Evolutionary conservation across 768 basidiomycete species (phyloP).

Genomic region (Hygrocybe coccinea): DNA sequence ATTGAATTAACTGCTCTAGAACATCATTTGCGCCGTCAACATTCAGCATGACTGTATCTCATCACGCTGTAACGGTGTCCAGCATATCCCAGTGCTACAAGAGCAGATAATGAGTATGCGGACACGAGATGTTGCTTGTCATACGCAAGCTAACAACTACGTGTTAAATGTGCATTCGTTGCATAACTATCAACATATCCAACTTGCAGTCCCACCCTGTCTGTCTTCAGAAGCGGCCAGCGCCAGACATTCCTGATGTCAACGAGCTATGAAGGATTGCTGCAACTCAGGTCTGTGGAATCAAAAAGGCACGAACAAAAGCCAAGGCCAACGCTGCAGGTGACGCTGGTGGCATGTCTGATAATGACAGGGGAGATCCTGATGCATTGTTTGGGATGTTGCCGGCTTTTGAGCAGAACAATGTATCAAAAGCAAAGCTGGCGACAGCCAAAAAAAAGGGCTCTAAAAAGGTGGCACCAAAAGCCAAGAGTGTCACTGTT

Average conservation of each 20-base stretch:
- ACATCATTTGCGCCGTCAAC: constrained; percentile 7
- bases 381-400: neutral
- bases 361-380: neutral
- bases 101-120: neutral
- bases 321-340: neutral
- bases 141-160: neutral
- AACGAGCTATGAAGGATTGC: neutral
- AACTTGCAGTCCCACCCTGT: neutral
- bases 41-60: constrained; percentile 7
- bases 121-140: neutral
- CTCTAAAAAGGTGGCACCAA: neutral
- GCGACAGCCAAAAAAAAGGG: neutral
- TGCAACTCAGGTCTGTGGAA: neutral
- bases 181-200: constrained; percentile 2
- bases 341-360: neutral
- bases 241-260: neutral
- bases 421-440: neutral
- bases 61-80: neutral
- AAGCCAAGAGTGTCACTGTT: too few species aligned
- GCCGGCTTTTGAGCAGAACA: neutral
- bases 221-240: neutral
- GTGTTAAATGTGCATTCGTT: neutral
- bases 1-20: neutral
- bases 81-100: neutral
- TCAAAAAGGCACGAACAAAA: neutral